Evolutionary conservation across 305 asterid genomes (phyloP), one percentile per base, ranked within the genome.

Genomic region (Ajuga reptans): DNA sequence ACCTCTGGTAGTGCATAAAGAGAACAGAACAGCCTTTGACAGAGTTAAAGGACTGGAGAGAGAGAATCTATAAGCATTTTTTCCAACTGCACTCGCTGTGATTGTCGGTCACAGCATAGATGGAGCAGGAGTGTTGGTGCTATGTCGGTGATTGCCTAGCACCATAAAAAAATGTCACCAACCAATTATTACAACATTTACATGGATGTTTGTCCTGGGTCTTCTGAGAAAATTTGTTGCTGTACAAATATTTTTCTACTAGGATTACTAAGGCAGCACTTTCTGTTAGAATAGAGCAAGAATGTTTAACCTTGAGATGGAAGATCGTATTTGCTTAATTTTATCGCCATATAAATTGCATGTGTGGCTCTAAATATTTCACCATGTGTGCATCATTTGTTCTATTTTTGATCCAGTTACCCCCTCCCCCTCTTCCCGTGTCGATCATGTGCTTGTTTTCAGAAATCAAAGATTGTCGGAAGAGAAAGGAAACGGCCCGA

Each of bases 381-480:
- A 29, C 16, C 36, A 5, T 72, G 24, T 37, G 29, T 29, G 49
- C 54, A 14, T 60, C 52, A 15, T 57, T 15, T 15, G 53, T 21
- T 9, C n/a, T 52, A 18, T 46, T 43, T 31, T 43, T 12, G 10
- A 18, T 62, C 60, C 46, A 47, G 15, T n/a, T 66, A 27, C 18
- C 4, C 17, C 9, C 12, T 0, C 42, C 41, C 36, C 53, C 14
- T 11, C 6, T 4, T 31, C 53, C 36, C 0, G 6, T 53, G 34
- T 69, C 64, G 64, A 50, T 37, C 49, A 69, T 39, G 21, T 73
- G 54, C 64, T 56, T 66, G 65, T 51, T 67, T 75, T 42, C 83
- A 92, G 96, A 93, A 78, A 93, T 90, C 68, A 88, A 86, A 73
- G 93, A 90, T 66, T 92, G 94, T 73, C 84, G 65, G 78, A 90